Evolutionary conservation across 192 early-diverging fungal genomes (phyloP), one percentile per base, ranked within the genome.

Genomic region (Jimgerdemannia lactiflua): DNA sequence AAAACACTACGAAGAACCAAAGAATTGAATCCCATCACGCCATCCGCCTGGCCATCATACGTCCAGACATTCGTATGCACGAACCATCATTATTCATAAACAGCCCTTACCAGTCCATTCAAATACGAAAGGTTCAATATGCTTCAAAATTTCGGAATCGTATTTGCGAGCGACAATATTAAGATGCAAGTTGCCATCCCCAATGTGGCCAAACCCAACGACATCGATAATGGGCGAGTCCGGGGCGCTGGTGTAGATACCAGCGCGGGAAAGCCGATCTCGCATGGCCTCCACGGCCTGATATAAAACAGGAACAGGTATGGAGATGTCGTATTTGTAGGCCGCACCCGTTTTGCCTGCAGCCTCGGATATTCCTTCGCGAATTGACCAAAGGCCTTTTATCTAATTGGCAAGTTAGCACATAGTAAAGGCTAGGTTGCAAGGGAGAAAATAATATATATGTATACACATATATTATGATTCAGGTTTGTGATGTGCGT

Each of bases 111-210:
- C 83, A 65, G 94, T 91, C 92, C 94, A 94, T 82, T 99, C 94
- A 76, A 95, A 98, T 1, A 99, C 86, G 75, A 83, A 96, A 4
- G 97, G 96, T 82, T 99, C 98, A 71, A 99, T 93, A 41, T 93
- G 78, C 40, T 85, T 76, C 40, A 89, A 89, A 4, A 95, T 82
- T 11, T 88, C 83, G 44, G 83, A 73, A 43, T 89, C 85, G 65
- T 88, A 93, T 43, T 78, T 80, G 4, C 88, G 85, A 4, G 95
- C 89, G 3, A 92, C 90, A 18, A 99, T 89, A 77, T 98, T 98
- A 66, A 99, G 84, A 83, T 99, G 98, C 69, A 99, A 77, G 80
- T 99, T 99, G 81, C 95, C 95, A 84, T 99, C 98, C 43, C 98
- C 98, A 65, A 99, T 89, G 77, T 99, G 98, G 18, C 97, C 97